These are phyloP conservation scores for Aspergillus felis DNA, from an alignment of 2,329 filamentous ascomycete species.

Conservation along the genomic window DNA sequence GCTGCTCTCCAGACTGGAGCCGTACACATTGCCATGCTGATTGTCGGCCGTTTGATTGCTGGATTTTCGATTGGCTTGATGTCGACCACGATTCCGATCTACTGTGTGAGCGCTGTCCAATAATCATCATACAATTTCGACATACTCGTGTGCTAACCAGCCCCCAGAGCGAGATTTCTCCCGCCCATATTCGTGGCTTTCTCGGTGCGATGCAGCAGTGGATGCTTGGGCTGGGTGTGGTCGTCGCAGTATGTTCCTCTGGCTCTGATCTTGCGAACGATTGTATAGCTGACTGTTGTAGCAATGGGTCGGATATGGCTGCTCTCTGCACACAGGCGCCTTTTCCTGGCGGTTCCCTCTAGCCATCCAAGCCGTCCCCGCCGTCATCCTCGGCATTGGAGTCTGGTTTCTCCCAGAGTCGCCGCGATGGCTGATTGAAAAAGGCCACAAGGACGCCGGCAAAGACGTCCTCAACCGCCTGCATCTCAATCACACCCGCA, in stretches of 20 bases:
- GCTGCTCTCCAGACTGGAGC: conserved; percentile 34
- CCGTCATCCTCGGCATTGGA: conserved; percentile 34
- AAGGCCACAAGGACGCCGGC: conserved; percentile 32
- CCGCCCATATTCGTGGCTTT: conserved; percentile 36
- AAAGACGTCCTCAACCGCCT: conserved; percentile 29
- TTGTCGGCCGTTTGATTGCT: conserved; percentile 49
- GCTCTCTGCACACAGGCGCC: conserved; percentile 28
- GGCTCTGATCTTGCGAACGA: conserved; percentile 5
- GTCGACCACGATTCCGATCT: conserved; percentile 47
- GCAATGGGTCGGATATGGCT: conserved; percentile 50
- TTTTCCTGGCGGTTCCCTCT: conserved; percentile 37
- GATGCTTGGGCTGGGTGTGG: conserved; percentile 43
- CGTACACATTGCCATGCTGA: conserved; percentile 38
- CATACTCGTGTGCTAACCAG: too few species aligned
- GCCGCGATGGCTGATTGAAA: conserved; percentile 37
- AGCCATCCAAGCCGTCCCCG: conserved; percentile 37
- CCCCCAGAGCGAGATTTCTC: conserved; percentile 37
- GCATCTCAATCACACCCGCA: conserved; percentile 25
- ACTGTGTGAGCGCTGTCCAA: conserved; percentile 30
- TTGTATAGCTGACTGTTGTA: conserved; percentile 17
- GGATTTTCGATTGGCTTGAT: conserved; percentile 49
- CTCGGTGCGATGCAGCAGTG: conserved; percentile 43
- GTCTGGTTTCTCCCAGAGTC: conserved; percentile 33
- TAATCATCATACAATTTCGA: too few species aligned
- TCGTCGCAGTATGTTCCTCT: conserved; percentile 34